These are phyloP conservation scores for Mycosarcoma mackinlayi DNA, from an alignment of 1,284 basidiomycete species.

Conservation along the genomic window DNA sequence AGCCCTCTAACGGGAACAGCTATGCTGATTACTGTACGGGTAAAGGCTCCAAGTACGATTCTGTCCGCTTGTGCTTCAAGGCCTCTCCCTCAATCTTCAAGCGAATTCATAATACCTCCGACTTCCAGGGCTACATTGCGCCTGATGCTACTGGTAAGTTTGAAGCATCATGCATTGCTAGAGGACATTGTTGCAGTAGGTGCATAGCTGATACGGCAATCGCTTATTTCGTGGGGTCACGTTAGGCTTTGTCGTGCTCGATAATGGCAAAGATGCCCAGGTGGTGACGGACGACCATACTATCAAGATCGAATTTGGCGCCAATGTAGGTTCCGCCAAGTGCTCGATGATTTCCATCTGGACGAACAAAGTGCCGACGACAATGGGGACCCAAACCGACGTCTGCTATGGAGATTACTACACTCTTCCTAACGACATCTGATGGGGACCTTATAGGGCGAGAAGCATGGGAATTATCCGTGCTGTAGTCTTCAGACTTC, in stretches of 20 bases:
- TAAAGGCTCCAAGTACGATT: not conserved
- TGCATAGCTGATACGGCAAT: no score
- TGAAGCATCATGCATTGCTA: not conserved
- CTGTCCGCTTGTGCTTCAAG: not conserved
- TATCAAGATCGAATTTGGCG: not conserved
- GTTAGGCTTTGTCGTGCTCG: not conserved
- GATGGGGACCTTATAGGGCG: no score
- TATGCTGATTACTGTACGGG: not conserved
- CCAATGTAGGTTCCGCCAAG: not conserved
- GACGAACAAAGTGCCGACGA: not conserved
- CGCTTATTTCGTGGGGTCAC: no score
- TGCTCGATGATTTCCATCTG: not conserved
- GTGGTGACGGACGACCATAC: not conserved
- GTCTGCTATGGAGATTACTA: not conserved
- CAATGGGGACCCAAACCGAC: not conserved
- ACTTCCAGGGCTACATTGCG: not conserved
- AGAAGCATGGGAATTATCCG: no score
- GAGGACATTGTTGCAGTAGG: no score
- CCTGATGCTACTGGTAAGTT: not conserved
- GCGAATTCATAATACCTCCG: not conserved
- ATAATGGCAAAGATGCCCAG: not conserved
- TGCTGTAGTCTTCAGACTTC: no score
- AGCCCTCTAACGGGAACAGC: not conserved
- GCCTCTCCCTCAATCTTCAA: not conserved
- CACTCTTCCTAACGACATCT: not conserved